Evolutionary conservation across 2,329 filamentous ascomycete species (phyloP).

Genomic region (Talaromyces piceae): DNA sequence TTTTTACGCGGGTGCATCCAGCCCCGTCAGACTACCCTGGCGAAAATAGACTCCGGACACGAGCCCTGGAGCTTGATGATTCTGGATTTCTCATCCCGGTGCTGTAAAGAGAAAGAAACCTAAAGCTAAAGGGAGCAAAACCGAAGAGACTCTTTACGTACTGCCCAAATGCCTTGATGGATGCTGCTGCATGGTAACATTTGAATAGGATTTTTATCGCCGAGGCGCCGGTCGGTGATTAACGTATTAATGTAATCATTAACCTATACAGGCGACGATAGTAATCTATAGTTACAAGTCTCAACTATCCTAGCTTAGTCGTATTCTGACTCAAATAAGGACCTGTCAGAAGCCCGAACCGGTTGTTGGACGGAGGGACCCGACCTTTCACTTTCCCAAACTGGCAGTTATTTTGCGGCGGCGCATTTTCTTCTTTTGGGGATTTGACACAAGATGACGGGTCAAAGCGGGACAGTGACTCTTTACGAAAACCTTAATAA

Average conservation of each 20-base stretch:
- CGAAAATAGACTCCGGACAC: no score
- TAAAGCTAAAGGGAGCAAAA: no score
- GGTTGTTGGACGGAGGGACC: neutral
- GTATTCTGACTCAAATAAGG: neutral
- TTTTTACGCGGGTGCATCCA: no score
- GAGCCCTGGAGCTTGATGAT: no score
- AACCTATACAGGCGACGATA: no score
- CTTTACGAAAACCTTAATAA: neutral
- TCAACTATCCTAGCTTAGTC: neutral
- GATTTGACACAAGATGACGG: neutral
- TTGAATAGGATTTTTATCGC: no score
- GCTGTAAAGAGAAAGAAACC: no score
- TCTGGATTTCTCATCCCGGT: no score
- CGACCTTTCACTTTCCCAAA: neutral
- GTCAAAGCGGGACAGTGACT: neutral
- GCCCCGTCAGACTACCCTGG: no score
- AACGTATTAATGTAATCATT: neutral
- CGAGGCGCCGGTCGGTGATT: neutral
- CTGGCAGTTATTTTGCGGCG: neutral
- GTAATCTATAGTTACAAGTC: neutral
- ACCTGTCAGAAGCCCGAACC: neutral
- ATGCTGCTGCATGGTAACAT: no score
- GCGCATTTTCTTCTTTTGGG: neutral
- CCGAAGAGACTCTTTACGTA: no score
- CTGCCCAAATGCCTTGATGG: no score